Conservation (phyloP, 345 rosid species). For the Passiflora organensis region DNA sequence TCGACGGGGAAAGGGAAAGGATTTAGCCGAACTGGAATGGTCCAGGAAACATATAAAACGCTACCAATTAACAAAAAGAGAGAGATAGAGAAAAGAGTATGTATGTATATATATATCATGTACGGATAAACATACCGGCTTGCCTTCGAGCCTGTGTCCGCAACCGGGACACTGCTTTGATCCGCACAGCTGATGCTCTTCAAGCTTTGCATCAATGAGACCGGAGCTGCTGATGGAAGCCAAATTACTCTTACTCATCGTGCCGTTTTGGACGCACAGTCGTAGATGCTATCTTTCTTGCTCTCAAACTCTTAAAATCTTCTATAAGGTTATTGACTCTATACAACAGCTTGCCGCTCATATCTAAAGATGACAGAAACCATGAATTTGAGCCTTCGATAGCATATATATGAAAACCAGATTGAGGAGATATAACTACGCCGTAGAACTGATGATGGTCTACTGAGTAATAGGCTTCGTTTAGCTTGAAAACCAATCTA, state of each 20-base stretch:
- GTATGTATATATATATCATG: background rate
- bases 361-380: conserved; percentile 23
- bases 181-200: conserved; percentile 84
- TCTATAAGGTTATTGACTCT: conserved; percentile 15
- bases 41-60: too few species aligned
- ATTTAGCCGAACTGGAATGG: conserved; percentile 6
- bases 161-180: conserved; percentile 91
- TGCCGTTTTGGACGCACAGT: background rate
- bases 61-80: too few species aligned
- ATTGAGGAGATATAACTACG: too few species aligned
- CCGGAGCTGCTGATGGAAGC: conserved; percentile 59
- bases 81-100: too few species aligned
- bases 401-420: too few species aligned
- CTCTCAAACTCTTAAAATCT: conserved; percentile 25
- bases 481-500: too few species aligned
- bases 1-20: conserved; percentile 25
- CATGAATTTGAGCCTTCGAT: conserved; percentile 19
- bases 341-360: conserved; percentile 22
- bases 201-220: conserved; percentile 93
- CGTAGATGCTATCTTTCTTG: conserved; percentile 30
- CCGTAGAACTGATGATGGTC: too few species aligned
- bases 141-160: conserved; percentile 90
- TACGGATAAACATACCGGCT: conserved; percentile 70
- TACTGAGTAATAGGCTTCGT: too few species aligned
- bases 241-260: conserved; percentile 51